These are phyloP conservation scores for Astragalus membranaceus DNA, from an alignment of 306 rosid genomes.

Conservation along the genomic window DNA sequence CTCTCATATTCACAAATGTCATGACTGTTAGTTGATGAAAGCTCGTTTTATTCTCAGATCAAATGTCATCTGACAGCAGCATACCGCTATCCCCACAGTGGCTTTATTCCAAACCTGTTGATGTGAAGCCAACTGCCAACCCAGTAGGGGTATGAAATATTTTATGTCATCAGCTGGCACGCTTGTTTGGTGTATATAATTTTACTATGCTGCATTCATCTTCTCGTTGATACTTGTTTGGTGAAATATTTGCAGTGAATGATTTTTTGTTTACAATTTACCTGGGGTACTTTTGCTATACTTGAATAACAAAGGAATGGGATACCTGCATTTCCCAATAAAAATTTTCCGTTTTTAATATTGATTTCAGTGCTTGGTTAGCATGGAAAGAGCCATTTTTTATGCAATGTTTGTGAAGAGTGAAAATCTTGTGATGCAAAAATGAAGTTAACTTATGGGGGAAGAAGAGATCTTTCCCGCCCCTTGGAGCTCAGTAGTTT, in stretches of 20 bases:
- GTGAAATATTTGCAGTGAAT: neutral
- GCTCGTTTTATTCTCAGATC: constrained; percentile 38
- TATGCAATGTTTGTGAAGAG: neutral
- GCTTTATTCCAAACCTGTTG: constrained; percentile 63
- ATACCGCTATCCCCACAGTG: constrained; percentile 75
- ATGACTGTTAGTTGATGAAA: constrained; percentile 14
- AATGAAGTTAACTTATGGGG: neutral
- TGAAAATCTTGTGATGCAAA: neutral
- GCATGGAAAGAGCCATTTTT: neutral
- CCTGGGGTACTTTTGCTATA: neutral
- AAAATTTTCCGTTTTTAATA: neutral
- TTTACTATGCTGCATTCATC: neutral
- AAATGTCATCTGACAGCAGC: constrained; percentile 45
- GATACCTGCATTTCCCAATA: too few species aligned
- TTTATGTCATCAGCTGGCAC: neutral
- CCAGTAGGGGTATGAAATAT: constrained; percentile 38
- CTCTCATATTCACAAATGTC: neutral
- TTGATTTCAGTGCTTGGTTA: constrained; percentile 9
- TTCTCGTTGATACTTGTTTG: neutral
- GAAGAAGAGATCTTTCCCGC: neutral
- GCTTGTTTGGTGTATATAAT: neutral
- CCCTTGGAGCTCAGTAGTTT: neutral
- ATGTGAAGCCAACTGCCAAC: constrained; percentile 39
- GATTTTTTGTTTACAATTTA: neutral
- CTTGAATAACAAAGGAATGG: neutral